phyloP scores from a whole-genome alignment of 2,329 filamentous ascomycete species.

The Xylaria sp. region DNA sequence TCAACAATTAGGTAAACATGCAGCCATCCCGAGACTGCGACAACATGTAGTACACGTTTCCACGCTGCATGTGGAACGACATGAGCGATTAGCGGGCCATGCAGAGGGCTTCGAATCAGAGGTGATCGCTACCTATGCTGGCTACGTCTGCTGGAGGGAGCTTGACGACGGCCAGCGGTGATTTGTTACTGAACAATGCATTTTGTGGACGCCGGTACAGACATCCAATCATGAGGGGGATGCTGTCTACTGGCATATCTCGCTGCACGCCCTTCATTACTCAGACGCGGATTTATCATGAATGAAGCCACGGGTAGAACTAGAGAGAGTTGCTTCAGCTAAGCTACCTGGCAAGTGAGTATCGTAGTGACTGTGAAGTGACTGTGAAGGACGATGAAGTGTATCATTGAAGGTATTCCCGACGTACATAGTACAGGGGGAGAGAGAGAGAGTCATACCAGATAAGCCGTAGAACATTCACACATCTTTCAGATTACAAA shows the following conservation, averaged over 20 bases:
- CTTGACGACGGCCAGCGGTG: neutral
- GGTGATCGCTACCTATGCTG: neutral
- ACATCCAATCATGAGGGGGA: neutral
- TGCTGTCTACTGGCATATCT: neutral
- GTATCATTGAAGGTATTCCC: too few species aligned
- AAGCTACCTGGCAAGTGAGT: too few species aligned
- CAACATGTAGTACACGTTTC: neutral
- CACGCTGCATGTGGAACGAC: neutral
- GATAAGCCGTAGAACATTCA: too few species aligned
- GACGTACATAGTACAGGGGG: too few species aligned
- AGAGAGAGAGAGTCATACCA: too few species aligned
- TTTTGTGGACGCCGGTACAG: neutral
- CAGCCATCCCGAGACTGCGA: neutral
- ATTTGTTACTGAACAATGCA: constrained; percentile 4
- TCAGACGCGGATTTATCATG: neutral
- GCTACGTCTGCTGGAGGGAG: neutral
- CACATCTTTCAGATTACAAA: too few species aligned
- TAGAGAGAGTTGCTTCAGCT: neutral
- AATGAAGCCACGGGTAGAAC: neutral
- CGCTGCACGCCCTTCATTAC: neutral
- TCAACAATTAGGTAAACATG: neutral
- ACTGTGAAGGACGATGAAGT: too few species aligned
- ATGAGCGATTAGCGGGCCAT: neutral
- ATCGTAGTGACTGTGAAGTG: too few species aligned
- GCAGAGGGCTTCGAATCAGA: neutral